Evolutionary conservation across 805 yeast genomes (phyloP).

Genomic region (Yarrowia osloensis): DNA sequence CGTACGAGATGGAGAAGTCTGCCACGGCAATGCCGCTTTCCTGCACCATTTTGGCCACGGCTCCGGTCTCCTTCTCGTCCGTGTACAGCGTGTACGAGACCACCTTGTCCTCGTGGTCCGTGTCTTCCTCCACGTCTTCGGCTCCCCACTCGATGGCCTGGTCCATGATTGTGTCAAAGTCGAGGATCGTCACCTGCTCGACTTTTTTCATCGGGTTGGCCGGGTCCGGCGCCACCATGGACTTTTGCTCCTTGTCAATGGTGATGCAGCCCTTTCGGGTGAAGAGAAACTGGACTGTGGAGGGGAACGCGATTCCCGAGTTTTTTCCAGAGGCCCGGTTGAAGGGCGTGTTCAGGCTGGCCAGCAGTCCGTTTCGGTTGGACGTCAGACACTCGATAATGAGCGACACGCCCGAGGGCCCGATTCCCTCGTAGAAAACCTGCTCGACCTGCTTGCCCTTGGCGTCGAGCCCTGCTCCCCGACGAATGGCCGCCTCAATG

Average conservation of each 20-base stretch:
- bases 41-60: conserved; percentile 60
- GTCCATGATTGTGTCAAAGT: conserved; percentile 74
- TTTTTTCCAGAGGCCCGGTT: conserved; percentile 53
- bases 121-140: conserved; percentile 68
- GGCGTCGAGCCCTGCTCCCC: conserved; percentile 72
- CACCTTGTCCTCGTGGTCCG: conserved; percentile 48
- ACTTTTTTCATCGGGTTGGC: conserved; percentile 24
- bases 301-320: conserved; percentile 51
- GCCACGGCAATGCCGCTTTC: conserved; percentile 56
- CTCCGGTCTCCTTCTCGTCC: conserved; percentile 63
- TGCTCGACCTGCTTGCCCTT: conserved; percentile 45
- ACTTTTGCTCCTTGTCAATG: conserved; percentile 44
- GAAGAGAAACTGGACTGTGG: conserved; percentile 79
- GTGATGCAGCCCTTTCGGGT: conserved; percentile 73
- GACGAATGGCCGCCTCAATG: conserved; percentile 81
- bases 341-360: conserved; percentile 72
- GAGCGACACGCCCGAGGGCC: conserved; percentile 88
- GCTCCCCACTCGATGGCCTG: conserved; percentile 74
- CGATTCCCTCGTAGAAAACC: conserved; percentile 83
- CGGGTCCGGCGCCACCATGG: conserved; percentile 38
- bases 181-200: conserved; percentile 47
- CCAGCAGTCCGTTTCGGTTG: conserved; percentile 79
- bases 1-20: conserved; percentile 70
- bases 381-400: conserved; percentile 87
- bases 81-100: conserved; percentile 52